Base-by-base conservation (phyloP, 495 filamentous ascomycete genomes). In the Hyaloscypha bicolor region DNA sequence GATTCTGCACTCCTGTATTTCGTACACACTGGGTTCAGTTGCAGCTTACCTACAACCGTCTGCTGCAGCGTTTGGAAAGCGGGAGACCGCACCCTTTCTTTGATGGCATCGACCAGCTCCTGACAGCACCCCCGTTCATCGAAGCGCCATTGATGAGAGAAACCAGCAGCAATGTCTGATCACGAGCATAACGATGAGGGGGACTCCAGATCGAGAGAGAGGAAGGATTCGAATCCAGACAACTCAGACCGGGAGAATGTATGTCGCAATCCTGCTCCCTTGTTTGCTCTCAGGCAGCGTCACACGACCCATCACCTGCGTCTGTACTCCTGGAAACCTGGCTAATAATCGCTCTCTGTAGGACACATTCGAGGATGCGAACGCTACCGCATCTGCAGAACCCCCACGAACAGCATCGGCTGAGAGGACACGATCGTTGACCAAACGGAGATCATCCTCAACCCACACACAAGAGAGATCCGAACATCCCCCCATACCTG, bases 331-430 rank as follows among this genome's bases (percentile, higher is more conserved):
- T 35, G 48, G 48, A 35, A 29, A n/a, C 55, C 4, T 55, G 55
- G 51, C 68, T 73, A 66, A 70, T 57, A 1, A 30, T 52, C 1
- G 16, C 14, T 31, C 52, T 19, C 35, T 69, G 56, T 76, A 93
- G 90, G 91, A 93, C 66, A 87, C 87, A 25, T 93, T 93, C 64
- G 90, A 93, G 74, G 90, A 94, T 79, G 90, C 90, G 65, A 79
- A 86, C 70, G 91, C 92, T 77, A 81, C 73, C 35, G 66, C 78
- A 70, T 64, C 62, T 42, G 67, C 68, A 67, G 70, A 79, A 61
- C 66, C 74, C 19, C 74, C 68, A 69, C 75, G 65, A 75, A 76
- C 64, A 61, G 77, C 51, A 79, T 71, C 11, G 76, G 81, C 39
- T 67, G 87, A 71, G 83, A 82, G 45, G 79, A 68, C 69, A 31